Evolutionary conservation across 257 asterid genomes (phyloP).

Genomic region (Nicotiana obtusifolia): DNA sequence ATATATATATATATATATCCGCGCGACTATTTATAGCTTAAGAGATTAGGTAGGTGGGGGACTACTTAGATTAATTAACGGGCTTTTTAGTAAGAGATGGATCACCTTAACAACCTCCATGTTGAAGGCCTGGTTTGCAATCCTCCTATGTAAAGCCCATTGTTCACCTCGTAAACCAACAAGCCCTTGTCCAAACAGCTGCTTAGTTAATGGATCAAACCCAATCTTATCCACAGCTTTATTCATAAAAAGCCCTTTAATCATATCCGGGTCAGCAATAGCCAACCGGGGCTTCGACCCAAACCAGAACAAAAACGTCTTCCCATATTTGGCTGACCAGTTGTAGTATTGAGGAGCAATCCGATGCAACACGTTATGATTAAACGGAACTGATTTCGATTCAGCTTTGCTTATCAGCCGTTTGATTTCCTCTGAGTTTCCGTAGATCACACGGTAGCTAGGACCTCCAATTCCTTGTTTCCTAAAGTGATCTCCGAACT

Average conservation of each 20-base stretch:
- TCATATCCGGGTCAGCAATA: conserved; percentile 39
- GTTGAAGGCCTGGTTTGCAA: conserved; percentile 51
- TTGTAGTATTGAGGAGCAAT: conserved; percentile 39
- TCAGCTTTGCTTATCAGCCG: conserved; percentile 37
- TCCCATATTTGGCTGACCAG: conserved; percentile 50
- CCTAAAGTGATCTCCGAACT: conserved; percentile 32
- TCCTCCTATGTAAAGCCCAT: conserved; percentile 63
- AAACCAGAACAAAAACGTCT: conserved; percentile 45
- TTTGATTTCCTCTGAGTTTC: conserved; percentile 39
- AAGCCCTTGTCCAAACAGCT: conserved; percentile 56
- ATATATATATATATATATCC: no score
- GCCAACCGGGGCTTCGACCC: conserved; percentile 45
- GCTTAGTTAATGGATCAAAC: conserved; percentile 36
- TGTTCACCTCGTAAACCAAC: conserved; percentile 38
- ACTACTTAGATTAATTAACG: neutral
- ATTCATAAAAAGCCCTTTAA: conserved; percentile 39
- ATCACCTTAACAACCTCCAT: conserved; percentile 64
- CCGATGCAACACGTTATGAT: conserved; percentile 41
- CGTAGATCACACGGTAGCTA: conserved; percentile 41
- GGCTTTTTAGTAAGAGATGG: neutral
- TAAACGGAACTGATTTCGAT: conserved; percentile 30
- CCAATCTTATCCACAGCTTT: conserved; percentile 21
- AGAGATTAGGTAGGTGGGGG: no score
- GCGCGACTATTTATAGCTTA: no score
- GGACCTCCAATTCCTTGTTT: conserved; percentile 52